phyloP scores from a whole-genome alignment of 164 flowering plant genomes.

The Aristolochia californica region DNA sequence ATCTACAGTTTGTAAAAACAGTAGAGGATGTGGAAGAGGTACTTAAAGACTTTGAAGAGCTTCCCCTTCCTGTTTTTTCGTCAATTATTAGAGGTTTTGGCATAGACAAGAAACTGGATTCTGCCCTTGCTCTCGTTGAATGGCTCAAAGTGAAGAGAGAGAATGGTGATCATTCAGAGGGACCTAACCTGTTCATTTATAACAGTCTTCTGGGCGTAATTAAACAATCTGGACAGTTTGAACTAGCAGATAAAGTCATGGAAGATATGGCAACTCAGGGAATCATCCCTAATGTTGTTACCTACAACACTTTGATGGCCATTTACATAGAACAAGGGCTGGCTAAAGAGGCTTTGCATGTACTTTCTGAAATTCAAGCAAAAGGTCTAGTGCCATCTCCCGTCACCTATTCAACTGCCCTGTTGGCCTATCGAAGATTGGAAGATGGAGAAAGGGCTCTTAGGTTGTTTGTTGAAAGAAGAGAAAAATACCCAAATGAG shows the following conservation, averaged over 20 bases:
- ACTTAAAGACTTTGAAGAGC: slow-evolving; percentile 42
- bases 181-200: slow-evolving; percentile 66
- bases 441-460: slow-evolving; percentile 89
- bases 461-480: slow-evolving; percentile 41
- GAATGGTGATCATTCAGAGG: slow-evolving; percentile 23
- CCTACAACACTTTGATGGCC: slow-evolving; percentile 74
- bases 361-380: slow-evolving; percentile 42
- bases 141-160: slow-evolving; percentile 68
- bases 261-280: slow-evolving; percentile 61
- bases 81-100: slow-evolving; percentile 72
- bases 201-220: slow-evolving; percentile 78
- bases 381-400: slow-evolving; percentile 57
- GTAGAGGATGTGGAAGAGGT: slow-evolving; percentile 75
- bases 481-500: slow-evolving; percentile 49
- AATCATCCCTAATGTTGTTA: slow-evolving; percentile 53
- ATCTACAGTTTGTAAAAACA: slow-evolving; percentile 40
- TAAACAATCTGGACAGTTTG: slow-evolving; percentile 43
- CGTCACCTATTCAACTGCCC: slow-evolving; percentile 70
- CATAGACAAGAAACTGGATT: slow-evolving; percentile 36
- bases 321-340: slow-evolving; percentile 55
- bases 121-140: slow-evolving; percentile 64
- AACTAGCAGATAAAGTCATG: slow-evolving; percentile 34
- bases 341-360: slow-evolving; percentile 38
- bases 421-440: slow-evolving; percentile 61
- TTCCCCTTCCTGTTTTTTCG: slow-evolving; percentile 70